phyloP scores from a whole-genome alignment of 345 rosid species.

The Lenwebbia sp. region DNA sequence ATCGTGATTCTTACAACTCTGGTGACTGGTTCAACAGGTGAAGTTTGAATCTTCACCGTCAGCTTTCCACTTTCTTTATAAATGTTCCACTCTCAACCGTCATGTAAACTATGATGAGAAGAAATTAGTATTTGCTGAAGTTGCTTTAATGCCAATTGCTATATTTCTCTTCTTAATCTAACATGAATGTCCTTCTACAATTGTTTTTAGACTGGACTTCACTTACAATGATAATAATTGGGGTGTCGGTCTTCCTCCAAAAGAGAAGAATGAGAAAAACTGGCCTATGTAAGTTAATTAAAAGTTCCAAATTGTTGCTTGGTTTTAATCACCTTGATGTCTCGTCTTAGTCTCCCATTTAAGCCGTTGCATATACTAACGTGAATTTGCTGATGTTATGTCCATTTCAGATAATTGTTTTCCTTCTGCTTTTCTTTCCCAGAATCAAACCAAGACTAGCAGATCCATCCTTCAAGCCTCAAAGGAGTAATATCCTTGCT shows the following conservation, averaged over 20 bases:
- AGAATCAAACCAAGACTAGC: constrained; percentile 86
- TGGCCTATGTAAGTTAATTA: constrained; percentile 69
- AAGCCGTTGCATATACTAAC: background rate
- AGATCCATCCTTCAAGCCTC: constrained; percentile 84
- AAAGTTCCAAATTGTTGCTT: background rate
- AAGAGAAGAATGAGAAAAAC: constrained; percentile 61
- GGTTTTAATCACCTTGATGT: background rate
- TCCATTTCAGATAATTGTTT: background rate
- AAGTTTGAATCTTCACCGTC: background rate
- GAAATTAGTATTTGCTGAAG: background rate
- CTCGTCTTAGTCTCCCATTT: background rate
- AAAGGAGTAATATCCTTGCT: constrained; percentile 58
- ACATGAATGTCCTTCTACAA: background rate
- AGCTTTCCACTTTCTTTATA: background rate
- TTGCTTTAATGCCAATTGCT: background rate
- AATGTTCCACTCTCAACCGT: background rate
- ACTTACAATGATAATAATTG: constrained; percentile 69
- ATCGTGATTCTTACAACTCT: constrained; percentile 95
- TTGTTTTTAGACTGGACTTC: constrained; percentile 67
- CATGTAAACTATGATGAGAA: background rate
- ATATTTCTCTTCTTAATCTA: background rate
- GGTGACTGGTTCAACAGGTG: constrained; percentile 99
- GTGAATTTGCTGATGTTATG: background rate
- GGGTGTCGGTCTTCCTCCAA: constrained; percentile 97
- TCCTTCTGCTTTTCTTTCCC: background rate